Base-by-base conservation (phyloP, 192 early-diverging fungal genomes). In the Backusella macrospora region DNA sequence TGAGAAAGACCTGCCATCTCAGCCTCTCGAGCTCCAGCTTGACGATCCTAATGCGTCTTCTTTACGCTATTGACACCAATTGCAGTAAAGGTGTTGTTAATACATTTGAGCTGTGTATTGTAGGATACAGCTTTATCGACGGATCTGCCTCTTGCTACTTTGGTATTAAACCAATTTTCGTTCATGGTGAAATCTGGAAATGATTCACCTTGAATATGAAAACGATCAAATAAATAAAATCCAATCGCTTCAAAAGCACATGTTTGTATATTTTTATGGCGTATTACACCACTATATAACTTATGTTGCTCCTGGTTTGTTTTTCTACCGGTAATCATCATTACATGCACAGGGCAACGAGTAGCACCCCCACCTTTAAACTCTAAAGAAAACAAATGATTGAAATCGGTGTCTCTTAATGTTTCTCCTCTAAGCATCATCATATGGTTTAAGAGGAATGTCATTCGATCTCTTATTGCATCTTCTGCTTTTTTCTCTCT, bases 231-330 rank as follows among this genome's bases (percentile, higher is more conserved):
- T n/a, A n/a, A n/a, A n/a, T n/a, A n/a, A n/a, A n/a, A n/a, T n/a
- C n/a, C n/a, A n/a, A n/a, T n/a, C n/a, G 65, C 65, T 40, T 16
- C 39, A 42, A 66, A 66, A 66, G 65, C 65, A 21, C 65, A 66
- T 13, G 18, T 21, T 21, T 43, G 37, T 8, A 44, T 6, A 21
- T 44, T 21, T 15, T 21, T 40, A 16, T 66, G 65, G 10, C 65
- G 10, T 7, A 66, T 66, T 4, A 44, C 21, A 43, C 39, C 65
- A 18, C 40, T 44, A 21, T 66, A 66, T 16, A 44, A 21, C 15
- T 23, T 23, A 5, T 40, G 14, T 43, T 44, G 40, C 5, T 8
- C n/a, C n/a, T n/a, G n/a, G n/a, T n/a, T n/a, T n/a, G n/a, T n/a
- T n/a, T n/a, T n/a, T n/a, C n/a, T n/a, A 8, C 42, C 39, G 2